These are phyloP conservation scores for Musa balbisiana DNA, from an alignment of 202 grass and related monocot species.

Conservation along the genomic window DNA sequence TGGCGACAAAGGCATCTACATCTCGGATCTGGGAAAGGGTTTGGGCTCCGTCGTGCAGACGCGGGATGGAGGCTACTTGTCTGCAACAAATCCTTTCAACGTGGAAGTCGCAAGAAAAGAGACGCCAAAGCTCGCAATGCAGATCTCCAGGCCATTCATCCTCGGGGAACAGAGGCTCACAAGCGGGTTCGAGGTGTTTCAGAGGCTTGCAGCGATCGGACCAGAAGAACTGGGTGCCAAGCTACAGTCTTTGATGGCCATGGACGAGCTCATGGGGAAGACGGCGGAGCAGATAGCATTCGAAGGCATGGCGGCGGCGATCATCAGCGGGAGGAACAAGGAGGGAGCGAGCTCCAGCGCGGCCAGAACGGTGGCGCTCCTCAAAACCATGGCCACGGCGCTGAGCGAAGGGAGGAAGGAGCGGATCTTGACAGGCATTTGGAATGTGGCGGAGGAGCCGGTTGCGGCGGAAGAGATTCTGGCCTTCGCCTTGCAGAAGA, in stretches of 20 bases:
- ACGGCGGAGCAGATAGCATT: conserved; percentile 92
- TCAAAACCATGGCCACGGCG: conserved; percentile 56
- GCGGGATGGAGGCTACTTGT: conserved; percentile 69
- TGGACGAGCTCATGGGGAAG: conserved; percentile 77
- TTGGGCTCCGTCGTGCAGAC: conserved; percentile 75
- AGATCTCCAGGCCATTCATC: conserved; percentile 77
- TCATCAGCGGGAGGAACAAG: conserved; percentile 66
- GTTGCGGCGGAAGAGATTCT: conserved; percentile 67
- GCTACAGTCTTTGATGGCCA: conserved; percentile 33
- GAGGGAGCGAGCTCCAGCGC: conserved; percentile 69
- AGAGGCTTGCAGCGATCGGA: conserved; percentile 37
- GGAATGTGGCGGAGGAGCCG: conserved; percentile 52
- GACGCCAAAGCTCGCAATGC: conserved; percentile 79
- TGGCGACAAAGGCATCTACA: conserved; percentile 32
- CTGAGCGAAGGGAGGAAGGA: conserved; percentile 51
- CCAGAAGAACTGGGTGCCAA: conserved; percentile 38
- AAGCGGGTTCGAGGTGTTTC: conserved; percentile 64
- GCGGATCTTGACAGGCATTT: conserved; percentile 70
- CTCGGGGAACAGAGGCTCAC: conserved; percentile 45
- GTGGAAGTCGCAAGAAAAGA: conserved; percentile 52
- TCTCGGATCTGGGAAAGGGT: conserved; percentile 78
- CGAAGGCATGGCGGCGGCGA: conserved; percentile 84
- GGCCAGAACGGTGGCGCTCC: conserved; percentile 38
- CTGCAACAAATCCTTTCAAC: conserved; percentile 77
- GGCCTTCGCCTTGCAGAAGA: conserved; percentile 68